Evolutionary conservation across 1,139 yeast genomes (phyloP), one percentile per base, ranked within the genome.

Genomic region (Taphrina populina): DNA sequence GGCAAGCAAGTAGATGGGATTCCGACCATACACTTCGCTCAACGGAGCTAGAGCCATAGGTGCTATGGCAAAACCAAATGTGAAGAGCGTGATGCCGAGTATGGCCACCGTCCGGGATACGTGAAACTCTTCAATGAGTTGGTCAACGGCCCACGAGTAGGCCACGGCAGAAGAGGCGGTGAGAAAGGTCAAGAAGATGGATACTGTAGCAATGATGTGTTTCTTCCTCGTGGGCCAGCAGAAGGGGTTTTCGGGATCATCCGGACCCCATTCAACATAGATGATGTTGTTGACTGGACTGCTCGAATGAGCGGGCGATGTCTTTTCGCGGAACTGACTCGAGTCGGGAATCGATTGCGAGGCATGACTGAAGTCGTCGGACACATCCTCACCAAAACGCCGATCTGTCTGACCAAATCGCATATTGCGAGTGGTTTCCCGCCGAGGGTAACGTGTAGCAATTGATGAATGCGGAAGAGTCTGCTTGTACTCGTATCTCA

Each of bases 11-110:
- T 82, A 85, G 0, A 87, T 87, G 1, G 80, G 72, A 63, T 82
- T 80, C 58, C 95, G 74, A 6, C 95, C 95, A 58, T 80, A 78
- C 61, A 83, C 79, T 67, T 86, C 95, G 13, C 45, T 32, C 24
- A 52, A 26, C 30, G 57, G 95, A 3, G 92, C 87, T 73, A 88
- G 77, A 36, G 85, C 70, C 62, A 84, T 71, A 0, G 95, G 95
- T 3, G 95, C 95, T 32, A 80, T 40, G 24, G 52, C 37, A 63
- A 83, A 58, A 44, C 58, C 59, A 21, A 56, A 40, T 8, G 53
- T 43, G 35, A 37, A 56, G 24, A 56, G 24, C 13, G 56, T 41
- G n/a, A 52, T 36, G 19, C 54, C 56, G 19, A 44, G 36, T 5
- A 44, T 19, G 15, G 57, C 44, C n/a, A 52, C 57, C 10, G 46